Evolutionary conservation across 148 eudicot genomes (phyloP), one percentile per base, ranked within the genome.

Genomic region (Salicornia ramosissima): DNA sequence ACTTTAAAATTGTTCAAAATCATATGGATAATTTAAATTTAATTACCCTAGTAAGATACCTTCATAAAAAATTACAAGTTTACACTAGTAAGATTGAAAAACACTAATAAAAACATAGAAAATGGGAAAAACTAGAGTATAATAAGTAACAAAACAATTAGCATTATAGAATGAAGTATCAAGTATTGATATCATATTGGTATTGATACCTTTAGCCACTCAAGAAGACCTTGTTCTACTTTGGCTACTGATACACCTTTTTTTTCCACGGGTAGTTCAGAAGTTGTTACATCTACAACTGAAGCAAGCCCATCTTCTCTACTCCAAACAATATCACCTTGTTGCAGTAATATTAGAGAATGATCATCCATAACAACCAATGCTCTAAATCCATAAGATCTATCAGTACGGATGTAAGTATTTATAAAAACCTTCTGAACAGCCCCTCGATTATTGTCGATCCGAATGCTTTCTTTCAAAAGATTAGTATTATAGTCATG

Each of bases 181-280:
- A n/a, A n/a, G n/a, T n/a, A n/a, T n/a, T n/a, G n/a, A n/a, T n/a
- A n/a, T n/a, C n/a, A n/a, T n/a, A n/a, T n/a, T n/a, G n/a, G n/a
- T n/a, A n/a, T n/a, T n/a, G n/a, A n/a, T 87, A 95, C 99, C 99
- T 95, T 81, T 36, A 95, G 86, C 99, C 99, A 95, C 75, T 95
- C 99, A 73, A 89, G 85, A 77, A 95, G 91, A 79, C 71, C 88
- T 72, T 91, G 84, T 81, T 95, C 99, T 33, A 91, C 99, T 89
- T 95, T 91, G 52, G 91, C 96, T 29, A 95, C 99, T 24, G 99
- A 91, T 5, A 91, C 97, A 63, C 99, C 97, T 77, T 84, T 83
- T 84, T 87, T 91, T 74, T 89, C 93, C 59, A 91, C 73, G 6
- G 99, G 99, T 65, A 95, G 80, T 71, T 95, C 99, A 62, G 96